Evolutionary conservation across 2,329 filamentous ascomycete genomes (phyloP).

Genomic region (Botrytis deweyae): DNA sequence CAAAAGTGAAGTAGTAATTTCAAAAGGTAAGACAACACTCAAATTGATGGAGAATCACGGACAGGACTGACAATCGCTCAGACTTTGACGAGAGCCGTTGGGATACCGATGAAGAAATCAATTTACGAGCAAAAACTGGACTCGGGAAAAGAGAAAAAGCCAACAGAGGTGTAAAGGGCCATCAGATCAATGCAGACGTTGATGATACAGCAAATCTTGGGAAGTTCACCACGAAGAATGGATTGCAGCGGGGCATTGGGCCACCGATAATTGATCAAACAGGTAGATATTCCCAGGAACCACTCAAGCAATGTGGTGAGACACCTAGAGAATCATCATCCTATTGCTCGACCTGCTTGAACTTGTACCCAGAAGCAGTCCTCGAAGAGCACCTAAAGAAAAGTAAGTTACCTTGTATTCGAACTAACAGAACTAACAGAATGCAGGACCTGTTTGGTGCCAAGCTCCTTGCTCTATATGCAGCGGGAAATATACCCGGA

Average conservation of each 20-base stretch:
- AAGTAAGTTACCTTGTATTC: not conserved
- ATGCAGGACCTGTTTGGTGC: not conserved
- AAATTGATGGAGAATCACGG: not conserved
- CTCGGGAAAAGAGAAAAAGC: not conserved
- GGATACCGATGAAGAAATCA: not conserved
- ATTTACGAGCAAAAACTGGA: not conserved
- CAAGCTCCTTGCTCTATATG: slow-evolving; percentile 4
- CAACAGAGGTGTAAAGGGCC: not conserved
- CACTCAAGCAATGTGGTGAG: not conserved
- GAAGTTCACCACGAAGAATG: not conserved
- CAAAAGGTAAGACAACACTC: not conserved
- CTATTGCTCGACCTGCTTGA: not conserved
- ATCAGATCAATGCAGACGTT: not conserved
- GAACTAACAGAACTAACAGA: not conserved
- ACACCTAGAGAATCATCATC: not conserved
- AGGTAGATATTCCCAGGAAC: not conserved
- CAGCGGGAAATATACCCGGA: not conserved
- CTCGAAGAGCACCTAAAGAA: not conserved
- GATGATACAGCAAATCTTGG: not conserved
- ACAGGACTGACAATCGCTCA: not conserved
- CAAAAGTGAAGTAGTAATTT: not conserved
- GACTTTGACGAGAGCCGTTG: not conserved
- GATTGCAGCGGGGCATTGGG: not conserved
- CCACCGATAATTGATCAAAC: not conserved
- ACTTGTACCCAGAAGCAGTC: not conserved